A percentile compares a stretch with the other conserved stretches of the same genome.
Evolutionary conservation across 176 grass and related monocot genomes (phyloP).

Genomic region (Oryza punctata): DNA sequence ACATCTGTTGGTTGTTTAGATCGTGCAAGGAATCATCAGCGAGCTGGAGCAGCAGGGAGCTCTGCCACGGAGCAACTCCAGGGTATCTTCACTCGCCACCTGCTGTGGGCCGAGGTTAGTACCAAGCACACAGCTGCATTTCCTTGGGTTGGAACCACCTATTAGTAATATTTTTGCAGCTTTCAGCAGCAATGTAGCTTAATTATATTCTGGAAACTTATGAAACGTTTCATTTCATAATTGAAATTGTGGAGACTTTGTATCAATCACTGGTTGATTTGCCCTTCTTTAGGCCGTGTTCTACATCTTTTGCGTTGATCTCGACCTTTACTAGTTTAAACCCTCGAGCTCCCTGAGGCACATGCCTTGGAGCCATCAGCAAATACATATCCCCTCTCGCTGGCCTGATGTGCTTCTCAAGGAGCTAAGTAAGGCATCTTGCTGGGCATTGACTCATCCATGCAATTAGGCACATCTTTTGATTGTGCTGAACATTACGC

Average conservation of each 20-base stretch:
- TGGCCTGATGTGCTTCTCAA: background rate
- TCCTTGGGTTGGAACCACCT: background rate
- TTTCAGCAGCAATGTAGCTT: slow-evolving; percentile 27
- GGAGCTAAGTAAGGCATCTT: slow-evolving; percentile 9
- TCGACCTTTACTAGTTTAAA: background rate
- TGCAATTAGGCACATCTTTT: background rate
- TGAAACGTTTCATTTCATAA: background rate
- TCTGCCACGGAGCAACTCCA: slow-evolving; percentile 94
- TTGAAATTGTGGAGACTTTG: background rate
- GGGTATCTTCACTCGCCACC: slow-evolving; percentile 95
- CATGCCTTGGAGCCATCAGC: background rate
- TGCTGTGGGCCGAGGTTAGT: slow-evolving; percentile 94
- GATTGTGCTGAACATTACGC: background rate
- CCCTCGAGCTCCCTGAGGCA: background rate
- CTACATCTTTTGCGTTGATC: slow-evolving; percentile 3
- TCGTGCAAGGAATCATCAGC: slow-evolving; percentile 99
- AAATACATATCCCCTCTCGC: background rate
- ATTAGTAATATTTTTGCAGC: background rate
- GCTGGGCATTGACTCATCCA: background rate
- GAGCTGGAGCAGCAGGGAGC: slow-evolving; percentile 96
- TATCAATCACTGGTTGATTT: background rate
- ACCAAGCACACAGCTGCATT: background rate
- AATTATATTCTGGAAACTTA: slow-evolving; percentile 7
- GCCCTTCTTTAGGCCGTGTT: background rate
- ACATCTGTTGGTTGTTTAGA: slow-evolving; percentile 48